phyloP scores from a whole-genome alignment of 2,329 filamentous ascomycete species.

The Ceratocystiopsis brevicomis region DNA sequence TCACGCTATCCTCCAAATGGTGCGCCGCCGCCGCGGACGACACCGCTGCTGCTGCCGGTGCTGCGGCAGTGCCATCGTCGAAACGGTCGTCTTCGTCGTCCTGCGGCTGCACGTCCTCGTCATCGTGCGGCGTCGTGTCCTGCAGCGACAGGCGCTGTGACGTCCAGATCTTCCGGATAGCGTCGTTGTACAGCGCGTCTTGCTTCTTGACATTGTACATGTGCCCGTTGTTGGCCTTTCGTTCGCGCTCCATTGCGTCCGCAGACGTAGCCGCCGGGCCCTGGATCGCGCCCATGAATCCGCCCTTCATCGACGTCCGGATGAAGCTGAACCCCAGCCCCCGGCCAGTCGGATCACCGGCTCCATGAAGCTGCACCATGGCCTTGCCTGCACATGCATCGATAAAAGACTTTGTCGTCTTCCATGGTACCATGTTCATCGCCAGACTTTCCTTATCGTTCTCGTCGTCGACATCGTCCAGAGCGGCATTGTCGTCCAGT shows the following conservation, averaged over 20 bases:
- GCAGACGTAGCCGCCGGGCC: conserved; percentile 48
- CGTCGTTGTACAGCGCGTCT: conserved; percentile 77
- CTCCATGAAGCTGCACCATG: conserved; percentile 87
- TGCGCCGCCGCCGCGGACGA: conserved; percentile 6
- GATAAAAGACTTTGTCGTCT: conserved; percentile 89
- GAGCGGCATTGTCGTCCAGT: conserved; percentile 38
- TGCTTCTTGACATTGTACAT: conserved; percentile 95
- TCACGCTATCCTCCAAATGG: conserved; percentile 54
- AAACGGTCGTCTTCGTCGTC: conserved; percentile 49
- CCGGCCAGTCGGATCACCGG: conserved; percentile 83
- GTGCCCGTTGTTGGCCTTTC: conserved; percentile 80
- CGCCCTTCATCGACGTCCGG: conserved; percentile 96
- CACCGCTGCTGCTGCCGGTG: not conserved
- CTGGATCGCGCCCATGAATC: conserved; percentile 64
- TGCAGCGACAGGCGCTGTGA: conserved; percentile 64
- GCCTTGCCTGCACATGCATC: conserved; percentile 88
- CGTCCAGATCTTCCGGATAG: conserved; percentile 83
- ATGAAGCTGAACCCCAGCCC: conserved; percentile 94
- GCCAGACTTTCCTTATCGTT: conserved; percentile 54
- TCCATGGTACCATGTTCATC: conserved; percentile 86
- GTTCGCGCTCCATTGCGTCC: conserved; percentile 71
- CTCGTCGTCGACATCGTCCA: conserved; percentile 46
- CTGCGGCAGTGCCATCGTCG: conserved; percentile 50
- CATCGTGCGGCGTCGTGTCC: conserved; percentile 48
- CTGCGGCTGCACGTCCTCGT: conserved; percentile 37